phyloP scores from a whole-genome alignment of 1,139 yeast species.

The Debaryomycetaceae sp. region DNA sequence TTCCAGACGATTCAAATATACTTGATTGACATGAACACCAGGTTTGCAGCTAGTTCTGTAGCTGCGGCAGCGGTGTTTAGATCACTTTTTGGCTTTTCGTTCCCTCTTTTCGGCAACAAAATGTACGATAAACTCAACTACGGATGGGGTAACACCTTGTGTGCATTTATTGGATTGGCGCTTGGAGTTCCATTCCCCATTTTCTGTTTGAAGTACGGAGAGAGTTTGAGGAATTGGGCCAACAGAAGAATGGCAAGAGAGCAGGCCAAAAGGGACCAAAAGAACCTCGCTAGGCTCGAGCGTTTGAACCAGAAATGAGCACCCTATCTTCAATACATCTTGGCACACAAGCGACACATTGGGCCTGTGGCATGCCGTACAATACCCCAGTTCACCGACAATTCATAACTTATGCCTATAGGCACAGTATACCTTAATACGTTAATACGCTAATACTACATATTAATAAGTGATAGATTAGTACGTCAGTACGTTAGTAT shows the following conservation, averaged over 20 bases:
- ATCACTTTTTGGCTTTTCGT: constrained; percentile 54
- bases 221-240: constrained; percentile 53
- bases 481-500: too few relatives aligned
- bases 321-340: too few relatives aligned
- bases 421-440: too few relatives aligned
- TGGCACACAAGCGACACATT: too few relatives aligned
- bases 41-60: constrained; percentile 57
- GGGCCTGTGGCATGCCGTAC: too few relatives aligned
- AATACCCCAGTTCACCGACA: too few relatives aligned
- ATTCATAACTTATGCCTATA: too few relatives aligned
- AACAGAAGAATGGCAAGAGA: constrained; percentile 39
- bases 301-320: constrained; percentile 5
- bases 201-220: constrained; percentile 55
- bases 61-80: constrained; percentile 65
- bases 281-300: constrained; percentile 25
- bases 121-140: constrained; percentile 48
- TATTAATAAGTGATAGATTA: too few relatives aligned
- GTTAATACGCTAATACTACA: too few relatives aligned
- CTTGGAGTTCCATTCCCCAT: constrained; percentile 66
- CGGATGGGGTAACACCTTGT: constrained; percentile 67
- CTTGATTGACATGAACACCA: constrained; percentile 62
- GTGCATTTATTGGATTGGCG: constrained; percentile 52
- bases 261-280: constrained; percentile 41
- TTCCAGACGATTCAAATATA: constrained; percentile 61
- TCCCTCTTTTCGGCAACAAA: constrained; percentile 46